phyloP scores from a whole-genome alignment of 2,329 filamentous ascomycete species.

The Penicillium sp. region DNA sequence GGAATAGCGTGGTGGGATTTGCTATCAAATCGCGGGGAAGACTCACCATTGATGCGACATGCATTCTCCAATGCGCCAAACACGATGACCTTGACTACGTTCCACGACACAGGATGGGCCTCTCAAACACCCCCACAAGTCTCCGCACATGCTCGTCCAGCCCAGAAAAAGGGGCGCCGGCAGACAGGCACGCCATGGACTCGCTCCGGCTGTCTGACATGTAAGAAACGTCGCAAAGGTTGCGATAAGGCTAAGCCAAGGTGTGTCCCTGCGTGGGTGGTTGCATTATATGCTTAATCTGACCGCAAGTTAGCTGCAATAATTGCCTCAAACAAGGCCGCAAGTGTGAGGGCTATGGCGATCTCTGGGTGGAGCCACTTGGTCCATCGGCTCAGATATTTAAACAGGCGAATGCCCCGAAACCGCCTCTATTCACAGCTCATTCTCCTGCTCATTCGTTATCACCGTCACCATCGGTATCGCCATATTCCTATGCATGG shows the following conservation, averaged over 20 bases:
- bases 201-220: constrained; percentile 41
- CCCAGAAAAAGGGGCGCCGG: constrained; percentile 25
- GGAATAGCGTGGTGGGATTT: constrained; percentile 18
- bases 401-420: constrained; percentile 18
- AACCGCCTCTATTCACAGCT: constrained; percentile 19
- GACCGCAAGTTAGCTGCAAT: constrained; percentile 13
- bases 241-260: constrained; percentile 40
- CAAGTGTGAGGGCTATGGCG: constrained; percentile 39
- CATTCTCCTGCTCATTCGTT: constrained; percentile 12
- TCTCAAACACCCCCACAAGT: neutral
- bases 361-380: constrained; percentile 36
- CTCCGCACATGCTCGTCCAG: neutral
- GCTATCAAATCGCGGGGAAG: constrained; percentile 22
- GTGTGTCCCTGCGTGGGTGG: constrained; percentile 15
- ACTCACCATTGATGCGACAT: neutral
- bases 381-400: constrained; percentile 33
- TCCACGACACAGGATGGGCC: constrained; percentile 10
- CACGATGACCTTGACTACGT: constrained; percentile 6
- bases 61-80: neutral
- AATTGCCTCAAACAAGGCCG: constrained; percentile 36
- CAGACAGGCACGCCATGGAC: constrained; percentile 34
- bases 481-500: constrained; percentile 11
- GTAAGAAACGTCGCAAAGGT: constrained; percentile 38
- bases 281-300: neutral
- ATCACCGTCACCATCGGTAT: constrained; percentile 12